Evolutionary conservation across 106 monocot genomes (phyloP).

Genomic region (Cymbidium sinense): DNA sequence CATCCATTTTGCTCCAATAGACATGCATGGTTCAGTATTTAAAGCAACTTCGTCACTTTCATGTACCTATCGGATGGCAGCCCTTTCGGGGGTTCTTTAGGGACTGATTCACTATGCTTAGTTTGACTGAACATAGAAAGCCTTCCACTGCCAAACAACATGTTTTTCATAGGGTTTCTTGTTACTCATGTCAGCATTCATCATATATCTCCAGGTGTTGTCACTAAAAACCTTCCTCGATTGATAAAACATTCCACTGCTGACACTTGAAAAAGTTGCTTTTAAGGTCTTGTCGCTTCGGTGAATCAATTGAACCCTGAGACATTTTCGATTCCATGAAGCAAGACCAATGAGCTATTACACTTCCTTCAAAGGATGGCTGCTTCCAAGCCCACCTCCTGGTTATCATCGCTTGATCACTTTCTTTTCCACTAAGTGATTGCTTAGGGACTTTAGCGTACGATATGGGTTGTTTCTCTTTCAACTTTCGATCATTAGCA

Average conservation of each 20-base stretch:
- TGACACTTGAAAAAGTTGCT: conserved; percentile 11
- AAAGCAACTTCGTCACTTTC: conserved; percentile 18
- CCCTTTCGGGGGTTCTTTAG: conserved; percentile 14
- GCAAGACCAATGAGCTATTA: conserved; percentile 14
- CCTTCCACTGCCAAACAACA: too few relatives aligned
- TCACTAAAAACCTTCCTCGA: conserved; percentile 16
- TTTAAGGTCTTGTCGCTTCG: conserved; percentile 3
- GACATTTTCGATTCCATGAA: conserved; percentile 10
- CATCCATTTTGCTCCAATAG: conserved; percentile 15
- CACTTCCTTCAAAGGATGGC: background rate
- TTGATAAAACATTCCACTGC: conserved; percentile 4
- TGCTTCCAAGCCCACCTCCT: too few relatives aligned
- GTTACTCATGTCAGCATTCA: too few relatives aligned
- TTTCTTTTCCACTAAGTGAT: too few relatives aligned
- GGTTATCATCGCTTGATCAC: too few relatives aligned
- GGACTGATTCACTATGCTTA: conserved; percentile 14
- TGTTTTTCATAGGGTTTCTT: conserved; percentile 2
- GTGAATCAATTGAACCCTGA: conserved; percentile 19
- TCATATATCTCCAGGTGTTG: conserved; percentile 9
- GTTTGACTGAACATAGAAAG: conserved; percentile 9
- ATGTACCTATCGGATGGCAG: conserved; percentile 11
- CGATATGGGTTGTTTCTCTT: too few relatives aligned
- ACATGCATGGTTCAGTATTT: conserved; percentile 15
- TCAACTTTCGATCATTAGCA: conserved; percentile 1
- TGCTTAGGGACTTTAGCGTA: too few relatives aligned